These are phyloP conservation scores for Malassezia pachydermatis DNA, from an alignment of 1,284 basidiomycete genomes.

Conservation along the genomic window DNA sequence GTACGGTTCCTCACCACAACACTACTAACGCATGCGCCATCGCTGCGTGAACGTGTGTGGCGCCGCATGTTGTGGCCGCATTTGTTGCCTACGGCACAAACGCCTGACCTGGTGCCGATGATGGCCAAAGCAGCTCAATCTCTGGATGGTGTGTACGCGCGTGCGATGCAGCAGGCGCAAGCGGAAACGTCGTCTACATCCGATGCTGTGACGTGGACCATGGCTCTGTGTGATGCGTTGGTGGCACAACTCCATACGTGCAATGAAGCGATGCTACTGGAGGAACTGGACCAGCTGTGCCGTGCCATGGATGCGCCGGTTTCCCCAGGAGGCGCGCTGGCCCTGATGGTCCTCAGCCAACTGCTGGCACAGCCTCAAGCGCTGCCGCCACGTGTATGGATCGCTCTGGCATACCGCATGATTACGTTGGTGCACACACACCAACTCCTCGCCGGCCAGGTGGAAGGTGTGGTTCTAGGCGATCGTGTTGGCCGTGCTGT, in stretches of 20 bases:
- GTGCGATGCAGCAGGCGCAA: not conserved
- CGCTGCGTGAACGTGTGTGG: slow-evolving; percentile 16
- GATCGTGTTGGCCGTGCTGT: not conserved
- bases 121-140: not conserved
- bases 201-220: not conserved
- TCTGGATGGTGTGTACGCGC: no score
- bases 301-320: not conserved
- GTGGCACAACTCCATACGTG: not conserved
- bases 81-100: not conserved
- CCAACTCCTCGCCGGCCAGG: slow-evolving; percentile 12
- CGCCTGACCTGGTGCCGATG: not conserved
- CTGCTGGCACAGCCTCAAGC: slow-evolving; percentile 3
- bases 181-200: not conserved
- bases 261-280: not conserved
- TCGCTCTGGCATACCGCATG: not conserved
- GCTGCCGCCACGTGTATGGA: slow-evolving; percentile 1
- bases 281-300: slow-evolving; percentile 1
- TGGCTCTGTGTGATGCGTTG: not conserved
- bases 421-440: not conserved
- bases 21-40: slow-evolving; percentile 15
- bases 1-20: slow-evolving; percentile 12
- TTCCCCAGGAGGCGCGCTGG: slow-evolving; percentile 6
- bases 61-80: slow-evolving; percentile 22
- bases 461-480: not conserved
- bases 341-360: slow-evolving; percentile 13